phyloP scores from a whole-genome alignment of 192 early-diverging fungal genomes.

The Rhizophlyctis rosea region DNA sequence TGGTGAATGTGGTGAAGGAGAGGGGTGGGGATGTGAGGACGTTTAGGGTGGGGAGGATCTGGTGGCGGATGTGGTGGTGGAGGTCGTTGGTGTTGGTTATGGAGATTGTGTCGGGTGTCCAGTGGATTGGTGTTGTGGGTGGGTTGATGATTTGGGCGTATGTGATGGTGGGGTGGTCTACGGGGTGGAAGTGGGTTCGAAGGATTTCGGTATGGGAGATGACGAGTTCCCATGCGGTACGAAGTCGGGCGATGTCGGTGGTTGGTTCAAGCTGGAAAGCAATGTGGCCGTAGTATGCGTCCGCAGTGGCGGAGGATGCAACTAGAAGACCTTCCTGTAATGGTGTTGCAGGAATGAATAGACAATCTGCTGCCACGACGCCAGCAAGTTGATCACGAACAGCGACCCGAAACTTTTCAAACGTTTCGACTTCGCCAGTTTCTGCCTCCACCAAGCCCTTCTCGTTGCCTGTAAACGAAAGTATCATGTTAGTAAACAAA shows the following conservation, averaged over 20 bases:
- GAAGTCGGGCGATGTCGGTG: constrained; percentile 1
- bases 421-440: neutral
- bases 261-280: constrained; percentile 5
- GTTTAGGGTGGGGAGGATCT: neutral
- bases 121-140: neutral
- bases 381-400: neutral
- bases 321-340: constrained; percentile 30
- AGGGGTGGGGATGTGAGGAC: neutral
- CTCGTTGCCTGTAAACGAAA: neutral
- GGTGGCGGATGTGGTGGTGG: no score
- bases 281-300: constrained; percentile 17
- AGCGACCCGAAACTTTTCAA: neutral
- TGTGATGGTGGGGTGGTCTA: constrained; percentile 3
- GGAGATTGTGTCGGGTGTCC: neutral
- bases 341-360: constrained; percentile 23
- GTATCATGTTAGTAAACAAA: neutral
- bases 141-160: constrained; percentile 2
- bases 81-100: no score
- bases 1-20: neutral
- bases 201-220: constrained; percentile 9
- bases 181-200: constrained; percentile 14
- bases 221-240: constrained; percentile 18
- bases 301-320: neutral
- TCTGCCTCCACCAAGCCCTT: neutral
- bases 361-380: neutral